Conservation (phyloP, 371 early-diverging fungal genomes). For the Rhizopus delemar region DNA sequence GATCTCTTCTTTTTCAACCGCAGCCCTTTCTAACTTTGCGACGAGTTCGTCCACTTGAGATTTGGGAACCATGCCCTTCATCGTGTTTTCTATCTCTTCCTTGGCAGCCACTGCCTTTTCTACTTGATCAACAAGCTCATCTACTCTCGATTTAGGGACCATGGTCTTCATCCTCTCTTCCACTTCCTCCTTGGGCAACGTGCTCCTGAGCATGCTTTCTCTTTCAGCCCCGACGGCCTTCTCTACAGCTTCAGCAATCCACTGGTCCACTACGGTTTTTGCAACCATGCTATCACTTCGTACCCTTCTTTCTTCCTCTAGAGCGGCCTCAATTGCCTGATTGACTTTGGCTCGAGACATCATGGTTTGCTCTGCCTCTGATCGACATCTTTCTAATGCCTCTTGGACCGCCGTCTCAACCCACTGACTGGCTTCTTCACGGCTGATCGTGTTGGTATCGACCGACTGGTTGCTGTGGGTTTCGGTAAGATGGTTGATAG, state of each 20-base stretch:
- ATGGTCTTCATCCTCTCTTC: constrained; percentile 2
- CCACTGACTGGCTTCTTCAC: no score
- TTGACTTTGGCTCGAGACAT: no score
- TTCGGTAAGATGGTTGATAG: no score
- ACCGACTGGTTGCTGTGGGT: no score
- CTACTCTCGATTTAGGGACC: constrained; percentile 14
- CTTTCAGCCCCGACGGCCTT: constrained; percentile 7
- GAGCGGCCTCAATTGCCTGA: no score
- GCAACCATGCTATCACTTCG: neutral
- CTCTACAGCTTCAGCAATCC: neutral
- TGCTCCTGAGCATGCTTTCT: constrained; percentile 1
- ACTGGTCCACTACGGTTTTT: neutral
- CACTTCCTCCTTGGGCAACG: constrained; percentile 17
- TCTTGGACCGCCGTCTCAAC: neutral
- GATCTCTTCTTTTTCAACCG: neutral
- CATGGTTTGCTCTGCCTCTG: neutral
- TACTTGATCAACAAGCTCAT: constrained; percentile 13
- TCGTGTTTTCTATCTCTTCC: constrained; percentile 1
- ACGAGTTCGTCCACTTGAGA: constrained; percentile 3
- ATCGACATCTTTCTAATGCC: neutral
- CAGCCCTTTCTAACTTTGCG: neutral
- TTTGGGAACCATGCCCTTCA: constrained; percentile 11
- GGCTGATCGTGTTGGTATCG: no score
- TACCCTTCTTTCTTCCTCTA: no score
- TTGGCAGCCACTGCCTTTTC: neutral